A percentile compares a stretch with the other conserved stretches of the same genome.
These are phyloP conservation scores for Hortiboletus flavorubellus DNA, from an alignment of 768 basidiomycete species.

Conservation along the genomic window DNA sequence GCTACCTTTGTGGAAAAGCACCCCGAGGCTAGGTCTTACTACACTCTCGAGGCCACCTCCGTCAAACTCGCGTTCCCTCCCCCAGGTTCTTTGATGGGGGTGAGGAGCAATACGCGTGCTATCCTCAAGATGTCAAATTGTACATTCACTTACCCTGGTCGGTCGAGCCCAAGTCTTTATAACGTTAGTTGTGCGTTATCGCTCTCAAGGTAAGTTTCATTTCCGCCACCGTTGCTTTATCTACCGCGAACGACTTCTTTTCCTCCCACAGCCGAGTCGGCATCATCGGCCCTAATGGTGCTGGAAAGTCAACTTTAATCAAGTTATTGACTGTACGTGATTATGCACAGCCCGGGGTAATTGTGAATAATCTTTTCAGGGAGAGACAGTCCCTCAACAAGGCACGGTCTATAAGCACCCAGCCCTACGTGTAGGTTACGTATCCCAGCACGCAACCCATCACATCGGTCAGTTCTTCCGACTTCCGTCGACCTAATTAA, in stretches of 20 bases:
- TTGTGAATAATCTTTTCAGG: conserved; percentile 42
- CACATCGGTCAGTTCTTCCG: conserved; percentile 63
- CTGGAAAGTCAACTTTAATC: conserved; percentile 94
- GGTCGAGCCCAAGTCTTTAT: conserved; percentile 71
- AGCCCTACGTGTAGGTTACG: conserved; percentile 89
- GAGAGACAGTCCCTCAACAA: conserved; percentile 88
- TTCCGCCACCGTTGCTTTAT: conserved; percentile 20
- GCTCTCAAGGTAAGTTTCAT: conserved; percentile 69
- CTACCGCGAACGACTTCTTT: conserved; percentile 19
- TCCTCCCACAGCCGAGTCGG: conserved; percentile 71
- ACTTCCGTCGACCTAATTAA: conserved; percentile 13
- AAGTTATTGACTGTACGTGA: conserved; percentile 79
- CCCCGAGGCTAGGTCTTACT: conserved; percentile 94
- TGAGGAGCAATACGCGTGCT: conserved; percentile 91
- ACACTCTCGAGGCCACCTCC: conserved; percentile 89
- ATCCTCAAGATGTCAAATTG: conserved; percentile 90
- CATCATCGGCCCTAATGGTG: conserved; percentile 90
- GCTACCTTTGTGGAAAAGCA: conserved; percentile 85
- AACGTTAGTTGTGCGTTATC: conserved; percentile 91
- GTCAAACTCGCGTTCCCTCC: conserved; percentile 96
- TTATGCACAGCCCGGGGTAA: conserved; percentile 2
- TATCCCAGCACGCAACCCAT: conserved; percentile 97
- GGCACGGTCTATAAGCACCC: conserved; percentile 95
- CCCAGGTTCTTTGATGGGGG: conserved; percentile 95
- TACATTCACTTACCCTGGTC: conserved; percentile 93